Percentiles rank a stretch among this genome's conserved stretches.
phyloP scores from a whole-genome alignment of 1,139 yeast genomes.

The Geotrichum australiense region DNA sequence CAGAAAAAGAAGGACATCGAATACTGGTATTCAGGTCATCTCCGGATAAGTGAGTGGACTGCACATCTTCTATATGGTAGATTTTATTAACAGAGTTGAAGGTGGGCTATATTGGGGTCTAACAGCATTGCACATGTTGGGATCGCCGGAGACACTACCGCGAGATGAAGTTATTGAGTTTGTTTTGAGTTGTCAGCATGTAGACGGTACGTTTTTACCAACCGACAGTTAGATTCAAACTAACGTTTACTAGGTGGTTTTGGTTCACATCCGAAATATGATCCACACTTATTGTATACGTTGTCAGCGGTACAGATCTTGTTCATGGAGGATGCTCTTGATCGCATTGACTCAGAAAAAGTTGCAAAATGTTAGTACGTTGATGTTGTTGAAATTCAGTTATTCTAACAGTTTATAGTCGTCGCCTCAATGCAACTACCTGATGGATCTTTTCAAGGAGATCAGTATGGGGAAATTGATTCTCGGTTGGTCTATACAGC shows the following conservation, averaged over 20 bases:
- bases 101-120: constrained; percentile 95
- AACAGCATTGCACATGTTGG: constrained; percentile 61
- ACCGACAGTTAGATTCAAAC: constrained; percentile 19
- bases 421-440: constrained; percentile 53
- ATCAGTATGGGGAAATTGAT: constrained; percentile 84
- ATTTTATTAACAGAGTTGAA: constrained; percentile 14
- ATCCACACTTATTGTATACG: constrained; percentile 83
- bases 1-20: constrained; percentile 51
- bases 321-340: constrained; percentile 56
- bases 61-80: background rate
- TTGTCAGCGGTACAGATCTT: constrained; percentile 80
- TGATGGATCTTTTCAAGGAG: constrained; percentile 86
- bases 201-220: constrained; percentile 14
- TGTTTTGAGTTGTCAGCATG: constrained; percentile 57
- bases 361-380: constrained; percentile 36
- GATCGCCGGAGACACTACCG: constrained; percentile 51
- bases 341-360: constrained; percentile 34
- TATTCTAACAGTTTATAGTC: constrained; percentile 22
- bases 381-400: background rate
- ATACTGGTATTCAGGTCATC: constrained; percentile 87
- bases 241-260: constrained; percentile 57
- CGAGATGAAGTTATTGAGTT: constrained; percentile 56
- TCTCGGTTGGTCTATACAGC: constrained; percentile 86
- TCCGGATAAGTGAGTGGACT: constrained; percentile 48
- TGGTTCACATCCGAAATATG: constrained; percentile 85